Evolutionary conservation across 352 stramenopile species (phyloP), one percentile per base, ranked within the genome.

Genomic region (Pilasporangium apinafurcum): DNA sequence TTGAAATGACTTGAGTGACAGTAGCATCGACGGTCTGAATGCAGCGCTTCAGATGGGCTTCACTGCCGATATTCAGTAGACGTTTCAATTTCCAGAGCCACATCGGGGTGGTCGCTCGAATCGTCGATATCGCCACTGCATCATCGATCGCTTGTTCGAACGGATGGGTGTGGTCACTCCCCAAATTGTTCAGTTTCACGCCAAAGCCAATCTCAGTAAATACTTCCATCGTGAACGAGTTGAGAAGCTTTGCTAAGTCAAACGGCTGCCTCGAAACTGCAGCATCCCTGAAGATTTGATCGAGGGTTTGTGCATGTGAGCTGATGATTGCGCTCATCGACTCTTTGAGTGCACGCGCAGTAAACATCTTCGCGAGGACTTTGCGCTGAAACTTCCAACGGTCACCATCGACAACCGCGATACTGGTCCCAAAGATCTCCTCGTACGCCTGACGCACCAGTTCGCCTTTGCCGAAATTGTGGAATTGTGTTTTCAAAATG

Each of bases 321-420:
- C 21, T 22, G 30, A 48, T 39, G 21, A 22, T 40, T 16, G 8
- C 5, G 16, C 40, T 33, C 35, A 59, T 56, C 4, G 44, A 48
- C 14, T 49, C 39, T 22, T 37, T 34, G 22, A 59, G 33, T 30
- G 27, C n/a, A 13, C 39, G 33, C 22, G 29, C 62, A 5, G 65
- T 79, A 24, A 89, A 86, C n/a, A 95, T 75, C 43, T 92, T 82
- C 34, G 62, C 86, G 40, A 70, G 68, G 2, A 48, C 62, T 20
- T 82, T 79, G 9, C 70, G 62, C 31, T 84, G 71, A n/a, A 51
- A 17, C 2, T 51, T 37, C 67, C 73, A 86, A 16, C 41, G 40
- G 6, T 52, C 37, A 13, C 68, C 67, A 27, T 86, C 67, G 4
- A 56, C 40, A 4, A 34, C 48, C 21, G 81, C 68, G 38, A 85